Conservation (phyloP, 2,329 filamentous ascomycete species). For the Colletotrichum acutatum region DNA sequence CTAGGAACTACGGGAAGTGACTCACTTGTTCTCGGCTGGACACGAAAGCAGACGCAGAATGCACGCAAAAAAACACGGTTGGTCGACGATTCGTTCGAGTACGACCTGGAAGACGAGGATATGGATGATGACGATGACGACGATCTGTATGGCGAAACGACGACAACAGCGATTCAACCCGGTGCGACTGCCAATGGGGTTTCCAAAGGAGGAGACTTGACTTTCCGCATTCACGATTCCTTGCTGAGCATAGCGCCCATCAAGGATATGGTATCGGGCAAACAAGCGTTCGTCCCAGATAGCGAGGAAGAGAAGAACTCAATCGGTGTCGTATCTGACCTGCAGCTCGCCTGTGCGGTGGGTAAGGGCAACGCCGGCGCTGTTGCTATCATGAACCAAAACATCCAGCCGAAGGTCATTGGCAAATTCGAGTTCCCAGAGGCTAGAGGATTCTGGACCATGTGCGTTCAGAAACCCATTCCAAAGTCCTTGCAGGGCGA, state of each 20-base stretch:
- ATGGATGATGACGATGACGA: constrained; percentile 73
- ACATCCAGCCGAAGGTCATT: constrained; percentile 79
- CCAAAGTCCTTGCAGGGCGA: constrained; percentile 67
- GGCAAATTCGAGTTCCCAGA: constrained; percentile 78
- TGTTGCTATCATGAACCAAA: constrained; percentile 80
- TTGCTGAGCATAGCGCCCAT: constrained; percentile 85
- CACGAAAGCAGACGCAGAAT: constrained; percentile 68
- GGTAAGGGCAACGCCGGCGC: constrained; percentile 75
- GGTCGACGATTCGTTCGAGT: constrained; percentile 63
- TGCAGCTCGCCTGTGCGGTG: constrained; percentile 69
- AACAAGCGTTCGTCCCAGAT: constrained; percentile 55
- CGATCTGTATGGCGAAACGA: constrained; percentile 63
- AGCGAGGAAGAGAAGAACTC: constrained; percentile 56
- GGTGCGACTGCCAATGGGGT: constrained; percentile 50
- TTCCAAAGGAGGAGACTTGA: constrained; percentile 70
- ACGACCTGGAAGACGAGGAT: constrained; percentile 65
- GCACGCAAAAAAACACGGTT: constrained; percentile 72
- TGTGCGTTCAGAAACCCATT: constrained; percentile 75
- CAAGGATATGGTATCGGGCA: constrained; percentile 77
- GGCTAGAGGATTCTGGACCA: constrained; percentile 83
- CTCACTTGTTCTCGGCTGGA: constrained; percentile 85
- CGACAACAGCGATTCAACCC: constrained; percentile 44
- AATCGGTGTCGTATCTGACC: constrained; percentile 62
- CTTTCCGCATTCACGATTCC: constrained; percentile 81
- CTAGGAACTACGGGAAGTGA: constrained; percentile 87